phyloP scores from a whole-genome alignment of 495 filamentous ascomycete species.

The Trichoderma gamsii region DNA sequence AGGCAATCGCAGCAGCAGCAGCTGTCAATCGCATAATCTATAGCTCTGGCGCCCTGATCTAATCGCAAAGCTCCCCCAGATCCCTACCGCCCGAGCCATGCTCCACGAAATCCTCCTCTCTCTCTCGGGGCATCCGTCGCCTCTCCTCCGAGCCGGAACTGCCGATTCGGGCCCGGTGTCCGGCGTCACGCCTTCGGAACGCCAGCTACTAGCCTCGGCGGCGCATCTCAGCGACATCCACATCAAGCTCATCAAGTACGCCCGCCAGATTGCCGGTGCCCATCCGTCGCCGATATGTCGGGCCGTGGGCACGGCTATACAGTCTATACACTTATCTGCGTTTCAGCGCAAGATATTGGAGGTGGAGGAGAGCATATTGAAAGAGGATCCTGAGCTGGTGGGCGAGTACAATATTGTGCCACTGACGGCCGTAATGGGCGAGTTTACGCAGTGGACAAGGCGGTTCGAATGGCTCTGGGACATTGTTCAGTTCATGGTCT shows the following conservation, averaged over 20 bases:
- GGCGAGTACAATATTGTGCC: constrained; percentile 91
- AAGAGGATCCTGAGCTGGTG: constrained; percentile 62
- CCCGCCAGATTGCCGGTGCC: constrained; percentile 55
- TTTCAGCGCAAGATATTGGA: constrained; percentile 80
- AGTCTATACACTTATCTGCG: constrained; percentile 61
- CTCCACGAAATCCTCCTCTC: constrained; percentile 95
- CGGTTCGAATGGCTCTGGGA: constrained; percentile 81
- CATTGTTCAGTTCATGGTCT: constrained; percentile 59
- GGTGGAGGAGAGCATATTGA: constrained; percentile 72
- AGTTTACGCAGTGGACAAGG: constrained; percentile 80
- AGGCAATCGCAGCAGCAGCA: neutral
- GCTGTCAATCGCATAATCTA: neutral
- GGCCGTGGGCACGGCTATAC: constrained; percentile 76
- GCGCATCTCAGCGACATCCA: constrained; percentile 72
- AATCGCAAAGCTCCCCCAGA: constrained; percentile 13
- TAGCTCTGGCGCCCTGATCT: constrained; percentile 16
- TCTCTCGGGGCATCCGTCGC: constrained; percentile 86
- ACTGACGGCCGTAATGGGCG: constrained; percentile 70
- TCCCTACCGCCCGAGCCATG: constrained; percentile 48
- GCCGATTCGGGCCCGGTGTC: constrained; percentile 33
- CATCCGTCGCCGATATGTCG: constrained; percentile 78
- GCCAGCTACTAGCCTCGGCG: constrained; percentile 70
- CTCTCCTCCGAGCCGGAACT: constrained; percentile 57
- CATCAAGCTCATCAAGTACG: constrained; percentile 55
- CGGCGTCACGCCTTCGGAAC: constrained; percentile 67